Evolutionary conservation across 2,329 filamentous ascomycete species (phyloP), one percentile per base, ranked within the genome.

Genomic region (Trichoderma atroviride): DNA sequence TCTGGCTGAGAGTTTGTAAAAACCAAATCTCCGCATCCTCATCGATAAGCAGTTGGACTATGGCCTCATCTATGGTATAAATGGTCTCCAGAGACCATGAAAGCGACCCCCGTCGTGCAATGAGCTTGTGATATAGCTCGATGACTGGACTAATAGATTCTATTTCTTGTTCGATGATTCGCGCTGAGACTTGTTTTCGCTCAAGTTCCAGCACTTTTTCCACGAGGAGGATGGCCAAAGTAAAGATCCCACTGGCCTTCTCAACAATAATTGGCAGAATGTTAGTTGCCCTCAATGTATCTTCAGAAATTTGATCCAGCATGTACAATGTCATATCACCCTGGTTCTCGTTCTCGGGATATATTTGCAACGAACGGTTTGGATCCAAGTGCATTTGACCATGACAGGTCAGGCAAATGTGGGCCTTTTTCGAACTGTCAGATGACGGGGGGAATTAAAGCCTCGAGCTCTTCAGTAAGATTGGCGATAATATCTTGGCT

Each of bases 171-270:
- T 75, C 53, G 4, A 80, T 79, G 24, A 16, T 60, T 2, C 40
- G n/a, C 11, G 59, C 4, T 1, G 33, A 27, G 1, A 29, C 33
- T 0, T 75, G 74, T 4, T 72, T 35, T 0, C 31, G 43, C 0
- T 75, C 53, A 16, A 77, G 72, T 2, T 69, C 5, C 4, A 50
- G 5, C 16, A 50, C 47, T 33, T 65, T n/a, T 0, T 73, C 56
- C 11, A 76, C 72, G 0, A 79, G 76, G 19, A 82, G 74, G 33
- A 40, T 60, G 0, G 77, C 78, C 80, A 80, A 82, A 24, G 79
- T 71, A 62, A 81, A 82, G 14, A 81, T 70, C 5, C 80, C 79
- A 0, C 63, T 27, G 2, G 79, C 75, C 14, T 73, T 73, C 6
- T 69, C 5, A 3, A 69, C 72, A 59, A 75, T 69, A 0, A 16